Evolutionary conservation across 495 filamentous ascomycete species (phyloP), one percentile per base, ranked within the genome.

Genomic region (Podospora conica): DNA sequence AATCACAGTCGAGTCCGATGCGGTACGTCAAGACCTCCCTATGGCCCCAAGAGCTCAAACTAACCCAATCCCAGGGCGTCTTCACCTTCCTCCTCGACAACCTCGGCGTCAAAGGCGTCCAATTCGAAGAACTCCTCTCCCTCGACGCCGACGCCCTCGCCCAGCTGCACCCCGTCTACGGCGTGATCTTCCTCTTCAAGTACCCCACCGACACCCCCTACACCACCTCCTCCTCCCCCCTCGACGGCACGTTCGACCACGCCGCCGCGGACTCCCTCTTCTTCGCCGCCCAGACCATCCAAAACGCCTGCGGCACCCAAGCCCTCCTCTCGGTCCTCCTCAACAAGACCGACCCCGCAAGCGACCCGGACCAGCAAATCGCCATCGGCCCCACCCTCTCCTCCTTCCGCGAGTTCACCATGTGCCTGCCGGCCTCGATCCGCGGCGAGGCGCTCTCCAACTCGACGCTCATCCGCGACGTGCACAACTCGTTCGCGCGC

Each of bases 111-210:
- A 88, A 91, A 73, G 87, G 92, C 73, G 91, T 97, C 8, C 95
- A 99, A 78, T 98, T 97, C 77, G 96, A 98, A 79, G 95, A 99
- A 78, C 87, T 99, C 66, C 87, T 97, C 53, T 88, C 91, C 1
- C 84, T 99, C 61, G 96, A 98, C 76, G 82, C 92, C 11, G 87
- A 91, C 63, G 86, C 83, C 58, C 89, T 99, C 59, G 87, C 85
- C 15, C 85, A 90, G 65, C 82, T 93, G 31, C 88, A 90, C 68
- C 90, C 92, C 54, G 86, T 97, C 68, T 96, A 98, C 81, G 95
- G 95, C 75, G 93, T 98, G 68, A 97, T 99, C 75, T 98, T 99
- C 80, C 92, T 99, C 75, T 99, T 99, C 87, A 98, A 97, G 82
- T 99, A 91, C 81, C 91, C 89, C 23, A 91, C 89, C 55, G 90